Conservation (phyloP, 2,329 filamentous ascomycete genomes). For the Mycogone perniciosa region DNA sequence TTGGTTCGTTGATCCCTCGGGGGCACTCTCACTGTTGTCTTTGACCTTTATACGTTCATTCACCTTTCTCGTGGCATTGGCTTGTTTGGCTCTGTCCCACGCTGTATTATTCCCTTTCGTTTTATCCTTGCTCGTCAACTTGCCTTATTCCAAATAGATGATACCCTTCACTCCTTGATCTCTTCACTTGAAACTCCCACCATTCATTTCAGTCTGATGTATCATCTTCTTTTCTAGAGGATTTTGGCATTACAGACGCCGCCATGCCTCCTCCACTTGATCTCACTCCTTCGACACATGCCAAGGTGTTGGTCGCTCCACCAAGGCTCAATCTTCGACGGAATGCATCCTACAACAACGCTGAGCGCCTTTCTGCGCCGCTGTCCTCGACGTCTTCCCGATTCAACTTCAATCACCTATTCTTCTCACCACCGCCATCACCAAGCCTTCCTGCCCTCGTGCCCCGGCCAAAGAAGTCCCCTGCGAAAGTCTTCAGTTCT, state of each 20-base stretch:
- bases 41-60: background rate
- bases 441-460: constrained; percentile 64
- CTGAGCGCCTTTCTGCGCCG: constrained; percentile 40
- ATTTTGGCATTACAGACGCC: background rate
- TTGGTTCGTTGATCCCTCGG: background rate
- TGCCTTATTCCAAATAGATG: background rate
- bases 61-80: too few species aligned
- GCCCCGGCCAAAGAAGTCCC: constrained; percentile 58
- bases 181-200: background rate
- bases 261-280: constrained; percentile 43
- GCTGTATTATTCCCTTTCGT: too few species aligned
- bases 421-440: constrained; percentile 63
- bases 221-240: background rate
- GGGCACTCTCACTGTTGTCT: background rate
- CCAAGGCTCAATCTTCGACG: constrained; percentile 54
- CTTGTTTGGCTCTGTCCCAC: too few species aligned
- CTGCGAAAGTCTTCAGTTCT: constrained; percentile 37
- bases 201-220: background rate
- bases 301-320: constrained; percentile 47
- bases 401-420: constrained; percentile 61
- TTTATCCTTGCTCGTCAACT: background rate
- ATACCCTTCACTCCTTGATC: background rate
- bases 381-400: constrained; percentile 55
- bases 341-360: constrained; percentile 49
- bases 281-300: constrained; percentile 37